Evolutionary conservation across 1,139 yeast species (phyloP).

Genomic region (Lodderomyces jiufengensis): DNA sequence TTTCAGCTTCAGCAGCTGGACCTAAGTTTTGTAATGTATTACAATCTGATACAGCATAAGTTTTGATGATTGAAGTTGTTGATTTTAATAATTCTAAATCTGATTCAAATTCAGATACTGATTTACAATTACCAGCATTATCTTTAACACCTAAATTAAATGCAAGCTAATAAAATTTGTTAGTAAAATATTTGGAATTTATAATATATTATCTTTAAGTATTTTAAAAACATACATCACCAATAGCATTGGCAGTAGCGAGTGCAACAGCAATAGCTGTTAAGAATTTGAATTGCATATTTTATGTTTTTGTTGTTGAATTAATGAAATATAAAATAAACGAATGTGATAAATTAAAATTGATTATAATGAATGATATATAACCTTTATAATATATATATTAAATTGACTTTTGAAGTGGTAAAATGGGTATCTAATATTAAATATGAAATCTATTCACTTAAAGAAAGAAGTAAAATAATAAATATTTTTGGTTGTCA

Average conservation of each 20-base stretch:
- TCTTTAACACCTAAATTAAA: constrained; percentile 82
- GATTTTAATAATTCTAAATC: constrained; percentile 58
- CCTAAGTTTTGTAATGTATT: constrained; percentile 78
- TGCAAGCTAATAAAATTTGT: constrained; percentile 42
- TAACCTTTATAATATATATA: no score
- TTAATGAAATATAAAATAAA: neutral
- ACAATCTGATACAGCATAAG: constrained; percentile 86
- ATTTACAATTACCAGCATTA: constrained; percentile 67
- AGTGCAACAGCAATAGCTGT: constrained; percentile 36
- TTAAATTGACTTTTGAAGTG: neutral
- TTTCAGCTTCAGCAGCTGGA: constrained; percentile 78
- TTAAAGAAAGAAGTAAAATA: no score
- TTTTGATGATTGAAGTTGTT: constrained; percentile 64
- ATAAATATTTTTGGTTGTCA: no score
- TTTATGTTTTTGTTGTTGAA: neutral
- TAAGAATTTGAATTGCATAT: constrained; percentile 41
- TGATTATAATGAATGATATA: no score
- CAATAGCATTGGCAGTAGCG: constrained; percentile 39
- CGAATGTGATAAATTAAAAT: neutral
- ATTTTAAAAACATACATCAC: constrained; percentile 36
- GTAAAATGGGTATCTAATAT: no score
- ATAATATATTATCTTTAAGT: no score
- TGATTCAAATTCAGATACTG: constrained; percentile 57
- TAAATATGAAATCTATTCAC: no score
- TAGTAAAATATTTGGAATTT: no score